Base-by-base conservation (phyloP, 1,139 yeast genomes). In the Yamadazyma songkhlaensis region DNA sequence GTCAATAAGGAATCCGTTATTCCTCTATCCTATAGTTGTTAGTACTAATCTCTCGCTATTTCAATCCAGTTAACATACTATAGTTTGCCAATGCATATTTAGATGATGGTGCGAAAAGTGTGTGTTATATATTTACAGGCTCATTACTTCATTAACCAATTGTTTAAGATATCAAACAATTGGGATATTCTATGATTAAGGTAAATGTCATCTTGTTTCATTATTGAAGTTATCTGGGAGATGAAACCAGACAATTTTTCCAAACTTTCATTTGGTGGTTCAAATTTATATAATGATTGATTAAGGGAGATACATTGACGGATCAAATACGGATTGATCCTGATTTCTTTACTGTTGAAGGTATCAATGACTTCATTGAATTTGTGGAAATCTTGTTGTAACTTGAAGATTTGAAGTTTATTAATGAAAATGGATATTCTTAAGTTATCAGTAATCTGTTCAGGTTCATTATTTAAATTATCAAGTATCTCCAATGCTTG, bases 241-340 rank as follows among this genome's bases (percentile, higher is more conserved):
- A 66, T 58, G 30, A 70, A 57, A 0, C 60, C 62, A 25, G 55
- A 51, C 32, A 67, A 38, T 31, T 46, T 46, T 4, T 26, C 35
- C 9, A 63, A 12, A 5, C 10, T 25, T 13, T 23, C 25, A 9
- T 22, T 29, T 7, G 38, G 34, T 21, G 33, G 35, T 20, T 39
- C 34, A 24, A 45, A 35, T 12, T 32, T 32, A 6, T 31, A 44
- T 24, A 67, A 44, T 29, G 43, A 44, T 31, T 50, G 53, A 40
- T 65, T 71, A 11, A 69, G 49, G 34, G 41, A 55, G 29, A 55
- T 51, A 36, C 66, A 57, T 33, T 68, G 71, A 32, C 57, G 51
- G 38, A 55, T 49, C 13, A 68, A 45, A 43, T 62, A 69, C 2
- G 71, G 73, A 31, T 63, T 61, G n/a, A 68, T 48, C 2, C 53